Conservation (phyloP, 768 basidiomycete species). For the Galerina marginata region DNA sequence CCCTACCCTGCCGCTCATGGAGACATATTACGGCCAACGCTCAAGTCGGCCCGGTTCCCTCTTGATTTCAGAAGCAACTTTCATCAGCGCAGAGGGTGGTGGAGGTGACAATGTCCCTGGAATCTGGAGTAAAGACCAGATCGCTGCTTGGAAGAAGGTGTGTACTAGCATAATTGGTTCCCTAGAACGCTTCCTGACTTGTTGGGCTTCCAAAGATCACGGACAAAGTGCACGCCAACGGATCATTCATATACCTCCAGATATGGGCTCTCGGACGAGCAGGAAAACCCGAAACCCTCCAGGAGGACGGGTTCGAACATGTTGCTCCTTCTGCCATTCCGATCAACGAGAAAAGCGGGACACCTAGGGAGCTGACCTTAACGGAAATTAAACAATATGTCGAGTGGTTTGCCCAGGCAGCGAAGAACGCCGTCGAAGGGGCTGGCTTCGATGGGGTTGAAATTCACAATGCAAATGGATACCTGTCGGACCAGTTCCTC, state of each 20-base stretch:
- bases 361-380: slow-evolving; percentile 48
- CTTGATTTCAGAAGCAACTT: slow-evolving; percentile 62
- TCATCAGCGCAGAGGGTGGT: slow-evolving; percentile 56
- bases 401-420: slow-evolving; percentile 56
- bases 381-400: slow-evolving; percentile 58
- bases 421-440: slow-evolving; percentile 54
- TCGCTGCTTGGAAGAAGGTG: slow-evolving; percentile 60
- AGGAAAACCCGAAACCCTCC: slow-evolving; percentile 37
- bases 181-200: background rate
- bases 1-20: slow-evolving; percentile 37
- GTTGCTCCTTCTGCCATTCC: slow-evolving; percentile 40
- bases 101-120: slow-evolving; percentile 61
- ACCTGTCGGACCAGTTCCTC: slow-evolving; percentile 66
- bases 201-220: slow-evolving; percentile 45
- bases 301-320: slow-evolving; percentile 38
- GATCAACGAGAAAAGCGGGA: slow-evolving; percentile 13
- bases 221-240: slow-evolving; percentile 43
- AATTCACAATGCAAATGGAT: slow-evolving; percentile 52
- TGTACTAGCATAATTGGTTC: slow-evolving; percentile 18
- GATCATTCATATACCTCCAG: slow-evolving; percentile 57
- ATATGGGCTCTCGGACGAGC: slow-evolving; percentile 62
- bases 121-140: slow-evolving; percentile 66
- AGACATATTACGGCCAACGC: slow-evolving; percentile 56
- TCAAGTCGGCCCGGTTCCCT: slow-evolving; percentile 53
- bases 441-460: slow-evolving; percentile 78